These are phyloP conservation scores for Corchorus capsularis DNA, from an alignment of 345 rosid species.

Conservation along the genomic window DNA sequence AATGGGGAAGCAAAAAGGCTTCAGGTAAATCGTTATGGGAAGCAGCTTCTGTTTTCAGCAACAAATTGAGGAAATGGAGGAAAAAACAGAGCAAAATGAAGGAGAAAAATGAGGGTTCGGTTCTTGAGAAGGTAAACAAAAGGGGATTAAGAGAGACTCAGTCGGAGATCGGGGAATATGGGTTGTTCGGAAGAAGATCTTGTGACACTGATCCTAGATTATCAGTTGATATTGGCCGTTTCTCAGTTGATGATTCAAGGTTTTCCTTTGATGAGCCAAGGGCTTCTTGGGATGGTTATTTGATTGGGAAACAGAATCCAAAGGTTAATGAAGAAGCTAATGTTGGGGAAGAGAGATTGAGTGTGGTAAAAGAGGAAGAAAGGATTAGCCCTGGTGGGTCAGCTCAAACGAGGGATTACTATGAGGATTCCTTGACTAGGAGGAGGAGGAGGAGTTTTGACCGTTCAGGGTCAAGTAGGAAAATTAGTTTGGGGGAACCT, in stretches of 20 bases:
- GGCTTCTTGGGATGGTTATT: slow-evolving; percentile 79
- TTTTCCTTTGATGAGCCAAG: slow-evolving; percentile 72
- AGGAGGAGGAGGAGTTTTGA: slow-evolving; percentile 79
- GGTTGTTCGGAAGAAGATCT: slow-evolving; percentile 54
- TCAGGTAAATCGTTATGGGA: slow-evolving; percentile 43
- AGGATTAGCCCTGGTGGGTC: slow-evolving; percentile 71
- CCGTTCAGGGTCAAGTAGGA: slow-evolving; percentile 54
- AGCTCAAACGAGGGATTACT: slow-evolving; percentile 74
- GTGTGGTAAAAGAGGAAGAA: slow-evolving; percentile 39
- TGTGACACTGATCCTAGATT: slow-evolving; percentile 51
- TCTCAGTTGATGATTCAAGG: slow-evolving; percentile 24
- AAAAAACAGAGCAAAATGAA: slow-evolving; percentile 36
- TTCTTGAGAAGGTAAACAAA: slow-evolving; percentile 13
- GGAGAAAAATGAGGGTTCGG: slow-evolving; percentile 14
- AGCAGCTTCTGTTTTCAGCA: slow-evolving; percentile 51
- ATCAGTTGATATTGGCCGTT: slow-evolving; percentile 39
- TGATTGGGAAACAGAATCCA: slow-evolving; percentile 58
- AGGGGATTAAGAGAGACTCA: slow-evolving; percentile 37
- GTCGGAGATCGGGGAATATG: slow-evolving; percentile 48
- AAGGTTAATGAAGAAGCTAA: slow-evolving; percentile 60
- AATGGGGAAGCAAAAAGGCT: slow-evolving; percentile 40
- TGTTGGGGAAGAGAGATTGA: slow-evolving; percentile 36
- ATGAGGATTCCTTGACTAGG: slow-evolving; percentile 53
- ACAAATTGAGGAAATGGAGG: slow-evolving; percentile 56
- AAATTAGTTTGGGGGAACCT: slow-evolving; percentile 54